Evolutionary conservation across 2,329 filamentous ascomycete species (phyloP).

Genomic region (Chlorencoelia australis): DNA sequence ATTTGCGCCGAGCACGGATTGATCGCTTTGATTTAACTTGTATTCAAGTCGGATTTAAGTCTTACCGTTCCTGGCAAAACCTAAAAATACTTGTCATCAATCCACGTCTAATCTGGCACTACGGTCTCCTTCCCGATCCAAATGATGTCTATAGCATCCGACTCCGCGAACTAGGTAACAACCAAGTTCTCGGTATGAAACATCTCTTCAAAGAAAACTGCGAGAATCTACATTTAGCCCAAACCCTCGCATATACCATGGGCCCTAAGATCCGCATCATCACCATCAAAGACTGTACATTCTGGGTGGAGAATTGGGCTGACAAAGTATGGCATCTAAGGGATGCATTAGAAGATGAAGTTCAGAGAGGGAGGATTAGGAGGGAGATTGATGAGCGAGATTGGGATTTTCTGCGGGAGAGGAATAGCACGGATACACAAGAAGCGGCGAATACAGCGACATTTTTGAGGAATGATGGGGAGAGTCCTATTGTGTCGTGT

Average conservation of each 20-base stretch:
- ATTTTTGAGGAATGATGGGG: constrained; percentile 6
- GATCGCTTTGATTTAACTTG: constrained; percentile 8
- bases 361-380: constrained; percentile 4
- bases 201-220: constrained; percentile 5
- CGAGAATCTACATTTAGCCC: constrained; percentile 4
- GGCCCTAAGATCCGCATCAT: constrained; percentile 5
- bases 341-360: constrained; percentile 5
- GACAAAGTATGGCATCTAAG: constrained; percentile 5
- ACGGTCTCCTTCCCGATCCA: constrained; percentile 5
- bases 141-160: constrained; percentile 4
- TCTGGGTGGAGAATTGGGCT: constrained; percentile 4
- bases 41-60: constrained; percentile 6
- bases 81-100: constrained; percentile 6
- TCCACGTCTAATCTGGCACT: constrained; percentile 4
- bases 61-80: constrained; percentile 8
- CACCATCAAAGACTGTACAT: constrained; percentile 6
- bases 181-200: constrained; percentile 5
- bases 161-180: constrained; percentile 1
- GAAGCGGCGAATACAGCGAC: constrained; percentile 8
- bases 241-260: constrained; percentile 6
- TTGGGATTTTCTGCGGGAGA: constrained; percentile 6
- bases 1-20: constrained; percentile 7
- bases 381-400: constrained; percentile 3
- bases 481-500: constrained; percentile 3
- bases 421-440: constrained; percentile 6